Evolutionary conservation across 1,284 basidiomycete genomes (phyloP).

Genomic region (Veloboletus limbatus): DNA sequence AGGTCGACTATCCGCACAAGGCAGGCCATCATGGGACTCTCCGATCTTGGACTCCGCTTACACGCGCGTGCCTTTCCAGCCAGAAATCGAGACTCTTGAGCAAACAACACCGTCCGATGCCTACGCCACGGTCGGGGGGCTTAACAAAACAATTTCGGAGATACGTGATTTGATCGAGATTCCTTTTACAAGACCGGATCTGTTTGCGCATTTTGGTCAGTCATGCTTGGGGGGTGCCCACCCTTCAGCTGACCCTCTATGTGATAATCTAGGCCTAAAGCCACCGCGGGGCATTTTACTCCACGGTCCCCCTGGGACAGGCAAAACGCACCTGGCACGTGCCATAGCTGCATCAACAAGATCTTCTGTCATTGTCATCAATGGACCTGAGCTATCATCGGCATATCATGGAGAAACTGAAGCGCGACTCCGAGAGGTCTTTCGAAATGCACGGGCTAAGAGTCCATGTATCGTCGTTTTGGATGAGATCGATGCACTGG

Average conservation of each 20-base stretch:
- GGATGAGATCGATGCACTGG: slow-evolving; percentile 96
- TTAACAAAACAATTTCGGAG: slow-evolving; percentile 84
- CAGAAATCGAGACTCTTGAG: slow-evolving; percentile 44
- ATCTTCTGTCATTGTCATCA: slow-evolving; percentile 83
- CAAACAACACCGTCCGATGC: slow-evolving; percentile 46
- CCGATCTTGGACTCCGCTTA: slow-evolving; percentile 10
- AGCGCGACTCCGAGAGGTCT: slow-evolving; percentile 84
- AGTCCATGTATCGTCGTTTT: slow-evolving; percentile 92
- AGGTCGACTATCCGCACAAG: slow-evolving; percentile 29
- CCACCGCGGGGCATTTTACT: slow-evolving; percentile 89
- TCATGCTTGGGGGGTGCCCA: slow-evolving; percentile 1
- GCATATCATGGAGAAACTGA: slow-evolving; percentile 98
- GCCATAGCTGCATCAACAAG: slow-evolving; percentile 82
- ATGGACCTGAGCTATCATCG: slow-evolving; percentile 92
- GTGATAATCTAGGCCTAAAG: slow-evolving; percentile 60
- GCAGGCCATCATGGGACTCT: slow-evolving; percentile 22
- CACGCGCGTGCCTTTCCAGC: slow-evolving; percentile 31
- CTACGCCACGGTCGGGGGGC: slow-evolving; percentile 82
- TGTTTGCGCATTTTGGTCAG: slow-evolving; percentile 86
- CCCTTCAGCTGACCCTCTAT: slow-evolving; percentile 10
- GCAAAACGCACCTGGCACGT: slow-evolving; percentile 90
- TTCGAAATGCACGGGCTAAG: slow-evolving; percentile 77
- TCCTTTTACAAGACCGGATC: slow-evolving; percentile 84
- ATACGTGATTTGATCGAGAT: slow-evolving; percentile 95
- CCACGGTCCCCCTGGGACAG: slow-evolving; percentile 92